phyloP scores from a whole-genome alignment of 129 eudicot species.

The Tanacetum coccineum region DNA sequence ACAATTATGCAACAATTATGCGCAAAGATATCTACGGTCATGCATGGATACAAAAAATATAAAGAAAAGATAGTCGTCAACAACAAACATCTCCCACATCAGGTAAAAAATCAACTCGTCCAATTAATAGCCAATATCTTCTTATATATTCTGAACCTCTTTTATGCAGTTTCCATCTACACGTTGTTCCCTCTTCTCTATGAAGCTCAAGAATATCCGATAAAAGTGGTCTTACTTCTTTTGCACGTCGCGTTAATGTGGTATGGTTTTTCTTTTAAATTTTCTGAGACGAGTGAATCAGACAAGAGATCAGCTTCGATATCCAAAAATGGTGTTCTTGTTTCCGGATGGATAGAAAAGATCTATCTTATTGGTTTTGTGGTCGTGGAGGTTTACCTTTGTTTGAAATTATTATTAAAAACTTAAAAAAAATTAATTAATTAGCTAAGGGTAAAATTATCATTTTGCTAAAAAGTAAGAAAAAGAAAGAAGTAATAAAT shows the following conservation, averaged over 20 bases:
- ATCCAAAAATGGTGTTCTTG: constrained; percentile 23
- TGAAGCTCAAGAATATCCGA: constrained; percentile 87
- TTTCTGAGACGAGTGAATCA: constrained; percentile 20
- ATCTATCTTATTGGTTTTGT: constrained; percentile 67
- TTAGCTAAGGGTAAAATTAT: too few relatives aligned
- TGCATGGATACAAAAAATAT: too few relatives aligned
- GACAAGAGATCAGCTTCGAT: background rate
- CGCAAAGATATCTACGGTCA: too few relatives aligned
- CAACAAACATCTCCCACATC: too few relatives aligned
- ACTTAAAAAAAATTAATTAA: too few relatives aligned
- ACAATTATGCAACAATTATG: too few relatives aligned
- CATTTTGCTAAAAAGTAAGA: too few relatives aligned
- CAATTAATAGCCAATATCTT: too few relatives aligned
- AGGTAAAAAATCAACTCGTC: too few relatives aligned
- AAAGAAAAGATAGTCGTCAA: too few relatives aligned
- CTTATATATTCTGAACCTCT: background rate
- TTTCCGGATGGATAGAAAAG: constrained; percentile 56
- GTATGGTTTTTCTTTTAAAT: constrained; percentile 63
- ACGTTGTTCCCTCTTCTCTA: constrained; percentile 91
- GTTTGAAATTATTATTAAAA: too few relatives aligned
- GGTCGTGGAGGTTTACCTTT: constrained; percentile 66
- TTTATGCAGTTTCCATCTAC: constrained; percentile 73
- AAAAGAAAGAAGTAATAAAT: too few relatives aligned
- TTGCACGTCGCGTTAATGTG: constrained; percentile 51
- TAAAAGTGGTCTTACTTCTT: constrained; percentile 61